A percentile compares a stretch with the other conserved stretches of the same genome.
These are phyloP conservation scores for Jatropha curcas DNA, from an alignment of 345 rosid species.

Conservation along the genomic window DNA sequence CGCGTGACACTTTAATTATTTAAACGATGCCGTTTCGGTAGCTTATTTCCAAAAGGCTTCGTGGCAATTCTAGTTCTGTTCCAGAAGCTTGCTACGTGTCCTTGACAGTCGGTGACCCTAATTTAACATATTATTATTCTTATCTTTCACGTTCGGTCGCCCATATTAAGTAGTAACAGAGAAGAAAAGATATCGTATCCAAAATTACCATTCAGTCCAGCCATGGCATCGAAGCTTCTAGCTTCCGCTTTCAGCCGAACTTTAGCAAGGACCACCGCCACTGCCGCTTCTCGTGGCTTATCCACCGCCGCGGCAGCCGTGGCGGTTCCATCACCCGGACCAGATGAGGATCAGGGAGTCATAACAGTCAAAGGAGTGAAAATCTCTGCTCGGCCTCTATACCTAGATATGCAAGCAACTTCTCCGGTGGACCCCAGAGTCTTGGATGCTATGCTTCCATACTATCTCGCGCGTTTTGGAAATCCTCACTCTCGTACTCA, in stretches of 20 bases:
- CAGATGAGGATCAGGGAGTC: conserved; percentile 42
- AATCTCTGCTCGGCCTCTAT: conserved; percentile 70
- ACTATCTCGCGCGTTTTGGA: conserved; percentile 61
- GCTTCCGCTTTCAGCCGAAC: conserved; percentile 50
- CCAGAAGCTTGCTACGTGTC: neutral
- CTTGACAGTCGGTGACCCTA: conserved; percentile 6
- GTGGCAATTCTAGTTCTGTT: neutral
- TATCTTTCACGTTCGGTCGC: too few species aligned
- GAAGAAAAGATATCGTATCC: neutral
- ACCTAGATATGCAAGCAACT: conserved; percentile 75
- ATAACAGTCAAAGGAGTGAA: conserved; percentile 68
- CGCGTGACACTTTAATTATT: neutral
- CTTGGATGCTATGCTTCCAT: conserved; percentile 83
- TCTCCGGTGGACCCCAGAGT: conserved; percentile 95
- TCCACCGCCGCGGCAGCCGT: conserved; percentile 38
- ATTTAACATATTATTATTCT: too few species aligned
- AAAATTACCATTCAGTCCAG: neutral
- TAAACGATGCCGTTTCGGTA: neutral
- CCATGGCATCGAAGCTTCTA: conserved; percentile 63
- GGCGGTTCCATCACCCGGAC: conserved; percentile 3
- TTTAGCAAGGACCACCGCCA: conserved; percentile 16
- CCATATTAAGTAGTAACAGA: neutral
- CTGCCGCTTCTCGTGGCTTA: conserved; percentile 20
- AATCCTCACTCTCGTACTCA: conserved; percentile 98
- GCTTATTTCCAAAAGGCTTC: neutral